Evolutionary conservation across 2,329 filamentous ascomycete genomes (phyloP).

Genomic region (Laburnicola sp.): DNA sequence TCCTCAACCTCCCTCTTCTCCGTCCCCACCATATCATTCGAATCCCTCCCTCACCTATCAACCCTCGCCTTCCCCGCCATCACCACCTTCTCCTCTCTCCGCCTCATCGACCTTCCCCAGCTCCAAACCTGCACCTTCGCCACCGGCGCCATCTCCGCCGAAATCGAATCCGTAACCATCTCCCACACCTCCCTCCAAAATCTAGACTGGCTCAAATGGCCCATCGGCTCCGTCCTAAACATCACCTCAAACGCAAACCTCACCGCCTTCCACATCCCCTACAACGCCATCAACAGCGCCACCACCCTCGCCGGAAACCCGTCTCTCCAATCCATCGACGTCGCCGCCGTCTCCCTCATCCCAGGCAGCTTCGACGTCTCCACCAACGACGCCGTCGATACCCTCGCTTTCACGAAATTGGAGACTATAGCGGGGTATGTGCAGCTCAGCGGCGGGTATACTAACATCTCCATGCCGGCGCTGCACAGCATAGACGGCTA

Average conservation of each 20-base stretch:
- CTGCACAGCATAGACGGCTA: constrained; percentile 19
- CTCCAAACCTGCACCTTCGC: constrained; percentile 18
- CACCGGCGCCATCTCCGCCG: constrained; percentile 7
- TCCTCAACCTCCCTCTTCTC: constrained; percentile 19
- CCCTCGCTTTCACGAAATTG: constrained; percentile 17
- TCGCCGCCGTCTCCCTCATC: constrained; percentile 16
- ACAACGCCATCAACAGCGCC: constrained; percentile 18
- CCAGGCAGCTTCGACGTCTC: constrained; percentile 21
- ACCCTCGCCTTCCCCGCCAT: constrained; percentile 22
- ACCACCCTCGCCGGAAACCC: constrained; percentile 19
- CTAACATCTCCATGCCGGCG: constrained; percentile 26
- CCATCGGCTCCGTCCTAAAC: constrained; percentile 18
- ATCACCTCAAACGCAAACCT: constrained; percentile 24
- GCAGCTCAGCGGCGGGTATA: constrained; percentile 19
- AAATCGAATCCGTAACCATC: constrained; percentile 23
- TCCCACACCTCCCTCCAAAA: constrained; percentile 19
- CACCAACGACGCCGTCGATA: constrained; percentile 8
- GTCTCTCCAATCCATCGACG: constrained; percentile 11
- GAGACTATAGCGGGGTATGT: constrained; percentile 24
- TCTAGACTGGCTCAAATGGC: constrained; percentile 29
- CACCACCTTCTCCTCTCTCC: constrained; percentile 18
- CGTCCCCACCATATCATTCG: constrained; percentile 17
- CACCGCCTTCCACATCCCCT: constrained; percentile 16
- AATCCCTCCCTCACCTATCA: constrained; percentile 24
- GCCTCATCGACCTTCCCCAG: constrained; percentile 13